phyloP scores from a whole-genome alignment of 345 rosid species.

The Heritiera fomes region DNA sequence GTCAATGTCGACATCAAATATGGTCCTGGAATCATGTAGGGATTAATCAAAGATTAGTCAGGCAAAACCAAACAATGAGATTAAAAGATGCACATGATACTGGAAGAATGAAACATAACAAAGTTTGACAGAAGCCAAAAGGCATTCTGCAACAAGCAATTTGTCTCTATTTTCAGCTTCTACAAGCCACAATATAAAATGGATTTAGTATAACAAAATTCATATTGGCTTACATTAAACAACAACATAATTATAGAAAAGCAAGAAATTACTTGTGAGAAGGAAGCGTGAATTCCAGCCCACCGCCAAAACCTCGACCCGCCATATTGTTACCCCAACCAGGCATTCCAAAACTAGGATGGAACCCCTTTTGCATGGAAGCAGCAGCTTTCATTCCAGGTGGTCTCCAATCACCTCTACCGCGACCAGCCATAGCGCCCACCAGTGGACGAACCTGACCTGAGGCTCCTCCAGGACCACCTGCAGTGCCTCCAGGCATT shows the following conservation, averaged over 20 bases:
- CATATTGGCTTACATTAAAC: neutral
- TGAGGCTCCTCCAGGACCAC: conserved; percentile 56
- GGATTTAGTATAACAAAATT: neutral
- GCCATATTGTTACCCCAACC: conserved; percentile 61
- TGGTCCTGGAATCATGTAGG: conserved; percentile 63
- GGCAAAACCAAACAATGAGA: conserved; percentile 1
- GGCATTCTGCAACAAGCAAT: conserved; percentile 15
- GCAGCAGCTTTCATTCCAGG: conserved; percentile 65
- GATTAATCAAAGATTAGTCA: conserved; percentile 18
- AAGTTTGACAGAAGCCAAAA: conserved; percentile 6
- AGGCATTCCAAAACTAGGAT: conserved; percentile 59
- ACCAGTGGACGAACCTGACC: conserved; percentile 83
- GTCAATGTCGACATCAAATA: conserved; percentile 93
- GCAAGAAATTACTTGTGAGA: conserved; percentile 79
- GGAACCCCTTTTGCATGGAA: conserved; percentile 73
- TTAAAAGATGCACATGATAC: neutral
- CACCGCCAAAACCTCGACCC: conserved; percentile 76
- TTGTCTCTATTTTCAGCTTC: conserved; percentile 4
- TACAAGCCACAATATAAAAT: neutral
- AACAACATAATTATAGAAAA: conserved; percentile 19
- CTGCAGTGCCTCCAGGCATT: conserved; percentile 60
- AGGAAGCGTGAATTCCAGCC: conserved; percentile 94
- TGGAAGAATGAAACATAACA: neutral
- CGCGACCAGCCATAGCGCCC: conserved; percentile 75
- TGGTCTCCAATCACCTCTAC: conserved; percentile 97